Evolutionary conservation across 2,329 filamentous ascomycete species (phyloP).

Genomic region (Scytalidium lignicola): DNA sequence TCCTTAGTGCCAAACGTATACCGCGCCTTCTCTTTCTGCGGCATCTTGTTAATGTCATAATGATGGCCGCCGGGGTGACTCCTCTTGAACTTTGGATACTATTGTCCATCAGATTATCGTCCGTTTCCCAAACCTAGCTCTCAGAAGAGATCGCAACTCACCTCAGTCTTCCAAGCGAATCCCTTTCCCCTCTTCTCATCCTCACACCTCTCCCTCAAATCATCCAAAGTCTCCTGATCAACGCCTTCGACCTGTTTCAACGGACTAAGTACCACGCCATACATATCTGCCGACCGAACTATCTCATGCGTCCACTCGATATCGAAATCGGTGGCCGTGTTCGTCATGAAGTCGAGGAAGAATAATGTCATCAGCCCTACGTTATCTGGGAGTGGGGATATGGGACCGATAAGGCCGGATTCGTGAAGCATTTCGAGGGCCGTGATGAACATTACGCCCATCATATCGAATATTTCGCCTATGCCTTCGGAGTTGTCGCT

Average conservation of each 20-base stretch:
- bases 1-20: not conserved
- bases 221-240: constrained; percentile 4
- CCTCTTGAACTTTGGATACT: constrained; percentile 8
- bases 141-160: constrained; percentile 2
- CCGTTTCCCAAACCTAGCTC: not conserved
- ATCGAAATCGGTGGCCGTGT: constrained; percentile 41
- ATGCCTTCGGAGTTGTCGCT: constrained; percentile 12
- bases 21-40: not conserved
- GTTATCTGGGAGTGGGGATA: constrained; percentile 38
- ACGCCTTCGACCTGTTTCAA: constrained; percentile 1
- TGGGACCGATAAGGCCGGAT: constrained; percentile 26
- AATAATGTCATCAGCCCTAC: constrained; percentile 42
- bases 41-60: constrained; percentile 9
- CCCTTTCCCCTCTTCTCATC: constrained; percentile 6
- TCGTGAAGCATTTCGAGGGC: constrained; percentile 44
- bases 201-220: constrained; percentile 4
- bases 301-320: constrained; percentile 51
- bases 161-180: constrained; percentile 14
- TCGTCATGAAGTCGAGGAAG: constrained; percentile 40
- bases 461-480: constrained; percentile 39
- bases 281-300: constrained; percentile 15
- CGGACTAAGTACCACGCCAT: constrained; percentile 9
- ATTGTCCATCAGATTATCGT: not conserved
- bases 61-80: constrained; percentile 8
- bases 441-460: constrained; percentile 53